Evolutionary conservation across 345 rosid genomes (phyloP).

Genomic region (Camelina laxa): DNA sequence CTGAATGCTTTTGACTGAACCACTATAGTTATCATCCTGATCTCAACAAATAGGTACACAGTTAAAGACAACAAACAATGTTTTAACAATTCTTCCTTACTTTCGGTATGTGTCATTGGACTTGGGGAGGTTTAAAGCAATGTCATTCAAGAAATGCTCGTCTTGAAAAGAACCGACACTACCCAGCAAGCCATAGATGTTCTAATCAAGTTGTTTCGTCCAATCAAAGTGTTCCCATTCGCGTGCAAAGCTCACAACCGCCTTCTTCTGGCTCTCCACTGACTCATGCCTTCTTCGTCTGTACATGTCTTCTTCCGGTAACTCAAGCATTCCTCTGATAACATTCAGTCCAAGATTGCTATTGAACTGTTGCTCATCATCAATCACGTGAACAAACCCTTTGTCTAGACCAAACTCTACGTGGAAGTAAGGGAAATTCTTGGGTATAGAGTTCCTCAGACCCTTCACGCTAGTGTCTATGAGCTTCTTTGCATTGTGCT

Average conservation of each 20-base stretch:
- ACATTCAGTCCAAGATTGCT: constrained; percentile 86
- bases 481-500: constrained; percentile 91
- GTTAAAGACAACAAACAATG: background rate
- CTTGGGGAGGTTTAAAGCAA: background rate
- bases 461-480: constrained; percentile 91
- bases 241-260: constrained; percentile 56
- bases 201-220: constrained; percentile 81
- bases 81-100: too few species aligned
- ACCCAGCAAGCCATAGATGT: background rate
- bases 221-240: constrained; percentile 91
- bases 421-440: constrained; percentile 92
- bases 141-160: background rate
- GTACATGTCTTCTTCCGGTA: constrained; percentile 91
- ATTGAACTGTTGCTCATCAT: constrained; percentile 81
- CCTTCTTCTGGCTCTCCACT: constrained; percentile 68
- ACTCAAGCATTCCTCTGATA: constrained; percentile 80
- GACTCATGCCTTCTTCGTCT: constrained; percentile 70
- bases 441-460: constrained; percentile 79
- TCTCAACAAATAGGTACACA: background rate
- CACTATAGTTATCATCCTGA: background rate
- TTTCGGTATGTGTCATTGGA: too few species aligned
- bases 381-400: constrained; percentile 96
- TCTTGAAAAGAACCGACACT: background rate
- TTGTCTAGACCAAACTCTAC: constrained; percentile 83
- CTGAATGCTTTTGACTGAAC: too few species aligned